Base-by-base conservation (phyloP, 2,329 filamentous ascomycete species). In the Lachnellula arida region DNA sequence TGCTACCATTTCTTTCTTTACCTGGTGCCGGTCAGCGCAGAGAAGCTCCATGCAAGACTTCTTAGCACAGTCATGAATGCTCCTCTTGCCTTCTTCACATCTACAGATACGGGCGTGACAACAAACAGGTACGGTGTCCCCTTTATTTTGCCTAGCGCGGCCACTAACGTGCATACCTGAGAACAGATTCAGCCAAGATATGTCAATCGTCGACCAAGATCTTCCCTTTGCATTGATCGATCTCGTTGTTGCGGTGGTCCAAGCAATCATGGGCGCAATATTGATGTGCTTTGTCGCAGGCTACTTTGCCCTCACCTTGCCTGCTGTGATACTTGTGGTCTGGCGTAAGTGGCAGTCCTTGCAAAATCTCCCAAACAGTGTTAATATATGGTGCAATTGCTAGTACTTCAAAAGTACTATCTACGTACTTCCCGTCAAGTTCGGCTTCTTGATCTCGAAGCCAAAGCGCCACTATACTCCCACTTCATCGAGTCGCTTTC, bases 351-450 rank as follows among this genome's bases (percentile, higher is more conserved):
- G 54, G 81, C 81, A 0, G 67, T 81, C 5, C 62, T 85, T 3
- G 5, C 23, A 57, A 75, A 50, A 19, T 32, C 2, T 28, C 34
- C 47, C 15, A 39, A 14, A 23, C 28, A 17, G 5, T 28, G 47
- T 25, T 50, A 15, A 50, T 32, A 39, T 14, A 68, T 63, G 0
- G 57, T 76, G 0, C 57, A 84, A 1, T 84, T 76, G 8, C 12
- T 3, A 53, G 59, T 72, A 1, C 67, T 85, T 0, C 82, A 84
- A 58, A 77, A 73, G 50, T 76, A 81, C 53, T 86, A 86, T 58
- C 73, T 86, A 1, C 74, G 80, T 0, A 86, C 83, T 0, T 84
- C 81, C 0, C 72, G 81, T 0, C 83, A 86, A 65, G 65, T 86
- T 5, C 75, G 83, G 46, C 73, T 84, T 14, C 67, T 86, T 14